Evolutionary conservation across 2,329 filamentous ascomycete species (phyloP), one percentile per base, ranked within the genome.

Genomic region (Esteya vermicola): DNA sequence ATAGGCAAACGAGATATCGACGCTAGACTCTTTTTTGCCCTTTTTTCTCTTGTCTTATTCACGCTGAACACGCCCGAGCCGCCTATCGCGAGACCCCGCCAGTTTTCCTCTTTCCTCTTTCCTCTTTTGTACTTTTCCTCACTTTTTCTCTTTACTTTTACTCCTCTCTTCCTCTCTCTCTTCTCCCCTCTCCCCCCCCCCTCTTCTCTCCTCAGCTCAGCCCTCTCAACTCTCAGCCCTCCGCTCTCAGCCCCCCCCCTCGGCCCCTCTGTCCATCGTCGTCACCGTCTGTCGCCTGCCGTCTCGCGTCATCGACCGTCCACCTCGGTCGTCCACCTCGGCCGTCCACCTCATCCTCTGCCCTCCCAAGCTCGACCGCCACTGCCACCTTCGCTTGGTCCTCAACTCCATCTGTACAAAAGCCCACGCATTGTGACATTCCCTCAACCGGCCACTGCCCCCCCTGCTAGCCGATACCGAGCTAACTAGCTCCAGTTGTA

Each of bases 401-500:
- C 25, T 26, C n/a, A 8, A 14, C 28, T 31, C 36, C 20, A 14
- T 8, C 16, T 10, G 9, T 10, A 36, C 4, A 10, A 20, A 36
- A 27, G 22, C 19, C 33, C 16, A 26, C 22, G 33, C 33, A 36
- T 21, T 36, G 33, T 23, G 33, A 21, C 33, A 22, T 36, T 6
- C 10, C n/a, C 25, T 19, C 33, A 22, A 5, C 19, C 19, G 23
- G 7, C 35, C 18, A 22, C 25, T n/a, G n/a, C 26, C 23, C 36
- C 12, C 26, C 26, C 30, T 37, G 35, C 35, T 37, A 37, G 36
- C 26, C 36, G 7, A n/a, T 30, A 35, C 35, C 19, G 12, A 37
- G 26, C 36, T 30, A 31, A 26, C 36, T 37, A 37, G 36, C 36
- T 37, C 14, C 28, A 37, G 18, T 8, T 21, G 36, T 30, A 23